Base-by-base conservation (phyloP, 371 early-diverging fungal genomes). In the Mucor lusitanicus region DNA sequence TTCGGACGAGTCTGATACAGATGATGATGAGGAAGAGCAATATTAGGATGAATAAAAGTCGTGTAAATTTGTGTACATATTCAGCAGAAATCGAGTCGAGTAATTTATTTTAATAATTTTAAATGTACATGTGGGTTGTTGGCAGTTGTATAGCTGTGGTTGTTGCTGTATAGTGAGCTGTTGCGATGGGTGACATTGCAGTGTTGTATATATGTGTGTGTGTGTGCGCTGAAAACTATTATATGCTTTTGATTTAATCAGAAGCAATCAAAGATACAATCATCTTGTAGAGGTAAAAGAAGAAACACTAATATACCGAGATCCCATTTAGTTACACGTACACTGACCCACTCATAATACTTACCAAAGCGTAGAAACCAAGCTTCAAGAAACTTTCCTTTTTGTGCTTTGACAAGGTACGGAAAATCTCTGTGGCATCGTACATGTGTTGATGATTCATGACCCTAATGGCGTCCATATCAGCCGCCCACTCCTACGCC, bases 351-450 rank as follows among this genome's bases (percentile, higher is more conserved):
- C 11, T 13, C n/a, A 8, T 27, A 28, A 40, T 23, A 76, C 75
- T 75, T 77, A 80, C 80, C 19, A 94, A 69, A 62, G 94, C 87
- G 74, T 95, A 96, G 67, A 97, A 97, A 30, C 89, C 95, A 33
- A 96, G 88, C 79, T 97, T 97, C 76, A 92, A 81, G 76, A 96
- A 95, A 78, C 91, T 87, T 79, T 96, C 97, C 77, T 89, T 89
- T 83, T 97, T 97, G 78, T 96, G 94, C 62, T 81, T 83, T 11
- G 88, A 80, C 60, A 96, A 74, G 9, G 95, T 95, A 66, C 96
- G 88, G 85, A 97, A 97, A 65, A 97, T 95, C 76, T 95, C 95
- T 37, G 96, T 96, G 3, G 96, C 93, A 75, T 97, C 97, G 76
- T 90, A 95, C 87, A 92, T 89, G 79, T 96, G 95, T 69, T 87